Base-by-base conservation (phyloP, 2,329 filamentous ascomycete genomes). In the Sporothrix brasiliensis region DNA sequence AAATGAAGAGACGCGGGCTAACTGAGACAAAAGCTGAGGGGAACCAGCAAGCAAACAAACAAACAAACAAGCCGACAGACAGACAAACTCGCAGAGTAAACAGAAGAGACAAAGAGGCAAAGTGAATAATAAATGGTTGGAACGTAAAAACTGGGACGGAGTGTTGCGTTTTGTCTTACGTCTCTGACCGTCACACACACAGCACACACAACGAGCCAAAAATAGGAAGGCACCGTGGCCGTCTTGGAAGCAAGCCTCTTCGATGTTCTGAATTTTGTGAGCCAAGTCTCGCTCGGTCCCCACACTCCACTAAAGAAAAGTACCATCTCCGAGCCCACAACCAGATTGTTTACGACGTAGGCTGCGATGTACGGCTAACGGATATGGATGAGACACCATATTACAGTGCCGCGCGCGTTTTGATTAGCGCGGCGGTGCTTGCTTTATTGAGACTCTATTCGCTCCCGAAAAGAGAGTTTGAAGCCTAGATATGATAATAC, bases 161-260 rank as follows among this genome's bases (percentile, higher is more conserved):
- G 41, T 63, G 41, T 21, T 27, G 41, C 52, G 34, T 24, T 24
- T 24, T 24, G 24, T 24, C 24, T 24, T 24, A 24, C 24, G 1
- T 24, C 24, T 24, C 24, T 24, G 24, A 24, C 24, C 24, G 24
- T 34, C 30, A 34, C 30, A 9, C 34, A 34, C 34, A 34, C 34
- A 34, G 0, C 5, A 34, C 34, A 34, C 34, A 34, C 34, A 34
- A 34, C 11, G 21, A 19, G 44, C 60, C 60, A 63, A 63, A 63
- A 63, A 63, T 63, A 63, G 60, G 60, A 30, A 63, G 60, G 60
- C 60, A n/a, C 60, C 41, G 60, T 47, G 13, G n/a, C 19, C 11
- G 56, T 41, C 10, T 60, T 44, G 56, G 56, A 24, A 44, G 56
- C 34, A 19, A 60, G 34, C 34, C 52, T 7, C 21, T 9, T 14